phyloP scores from a whole-genome alignment of 2,329 filamentous ascomycete genomes.

The Pseudopyrenochaeta lycopersici region DNA sequence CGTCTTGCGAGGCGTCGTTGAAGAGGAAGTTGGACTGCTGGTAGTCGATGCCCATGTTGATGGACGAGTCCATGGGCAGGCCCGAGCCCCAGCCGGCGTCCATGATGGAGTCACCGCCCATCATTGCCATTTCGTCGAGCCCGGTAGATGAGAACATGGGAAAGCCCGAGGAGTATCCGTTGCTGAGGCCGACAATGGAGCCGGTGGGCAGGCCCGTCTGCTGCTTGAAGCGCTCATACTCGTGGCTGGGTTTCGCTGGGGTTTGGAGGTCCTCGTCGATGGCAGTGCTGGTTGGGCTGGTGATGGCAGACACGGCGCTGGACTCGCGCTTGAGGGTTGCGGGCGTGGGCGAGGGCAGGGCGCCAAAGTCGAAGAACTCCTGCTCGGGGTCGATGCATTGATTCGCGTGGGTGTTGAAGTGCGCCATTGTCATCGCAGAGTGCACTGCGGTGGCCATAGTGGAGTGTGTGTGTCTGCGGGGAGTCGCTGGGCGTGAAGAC shows the following conservation, averaged over 20 bases:
- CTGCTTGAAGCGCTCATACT: constrained; percentile 94
- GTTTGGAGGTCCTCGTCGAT: constrained; percentile 64
- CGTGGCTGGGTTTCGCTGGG: constrained; percentile 85
- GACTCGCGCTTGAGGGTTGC: constrained; percentile 60
- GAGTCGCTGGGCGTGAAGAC: constrained; percentile 19
- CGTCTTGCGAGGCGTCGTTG: constrained; percentile 50
- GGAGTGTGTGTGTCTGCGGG: constrained; percentile 20
- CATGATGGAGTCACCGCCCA: constrained; percentile 59
- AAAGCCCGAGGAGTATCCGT: constrained; percentile 55
- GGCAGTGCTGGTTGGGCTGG: constrained; percentile 63
- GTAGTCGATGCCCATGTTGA: constrained; percentile 74
- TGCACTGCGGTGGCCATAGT: constrained; percentile 49
- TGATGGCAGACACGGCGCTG: constrained; percentile 62
- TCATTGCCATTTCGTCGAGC: constrained; percentile 73
- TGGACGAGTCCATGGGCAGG: constrained; percentile 61
- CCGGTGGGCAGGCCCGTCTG: constrained; percentile 92
- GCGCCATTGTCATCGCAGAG: constrained; percentile 46
- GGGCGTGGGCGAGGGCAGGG: constrained; percentile 68
- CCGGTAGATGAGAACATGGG: constrained; percentile 67
- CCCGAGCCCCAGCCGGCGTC: constrained; percentile 65
- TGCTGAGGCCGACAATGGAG: constrained; percentile 80
- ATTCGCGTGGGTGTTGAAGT: constrained; percentile 41
- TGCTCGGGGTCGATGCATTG: constrained; percentile 53
- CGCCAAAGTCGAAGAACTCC: constrained; percentile 65
- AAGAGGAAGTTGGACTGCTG: constrained; percentile 70